These are phyloP conservation scores for Brettanomyces naardenensis DNA, from an alignment of 805 yeast genomes.

Conservation along the genomic window DNA sequence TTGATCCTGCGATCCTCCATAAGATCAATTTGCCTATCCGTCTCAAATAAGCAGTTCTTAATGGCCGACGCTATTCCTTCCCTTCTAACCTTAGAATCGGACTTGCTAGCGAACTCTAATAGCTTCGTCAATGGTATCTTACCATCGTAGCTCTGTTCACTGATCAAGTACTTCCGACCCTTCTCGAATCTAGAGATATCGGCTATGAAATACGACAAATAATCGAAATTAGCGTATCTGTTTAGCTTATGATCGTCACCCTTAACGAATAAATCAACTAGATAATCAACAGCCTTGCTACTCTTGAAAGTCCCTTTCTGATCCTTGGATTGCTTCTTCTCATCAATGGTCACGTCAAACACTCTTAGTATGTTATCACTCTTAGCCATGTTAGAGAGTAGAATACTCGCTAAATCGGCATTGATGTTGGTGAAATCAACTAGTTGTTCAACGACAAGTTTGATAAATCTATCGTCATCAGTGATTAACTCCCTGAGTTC, in stretches of 20 bases:
- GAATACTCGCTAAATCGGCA: slow-evolving; percentile 77
- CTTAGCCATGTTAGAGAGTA: slow-evolving; percentile 81
- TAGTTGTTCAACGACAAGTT: slow-evolving; percentile 40
- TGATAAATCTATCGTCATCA: slow-evolving; percentile 50
- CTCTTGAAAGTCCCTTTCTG: slow-evolving; percentile 49
- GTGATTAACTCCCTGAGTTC: slow-evolving; percentile 58
- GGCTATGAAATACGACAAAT: slow-evolving; percentile 80
- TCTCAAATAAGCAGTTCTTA: slow-evolving; percentile 81
- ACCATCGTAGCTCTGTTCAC: slow-evolving; percentile 62
- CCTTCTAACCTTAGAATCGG: slow-evolving; percentile 71
- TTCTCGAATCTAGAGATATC: slow-evolving; percentile 70
- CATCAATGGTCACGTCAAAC: slow-evolving; percentile 31
- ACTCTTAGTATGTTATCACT: slow-evolving; percentile 53
- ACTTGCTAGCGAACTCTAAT: slow-evolving; percentile 74
- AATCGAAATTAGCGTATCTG: slow-evolving; percentile 69
- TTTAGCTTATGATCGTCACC: slow-evolving; percentile 70
- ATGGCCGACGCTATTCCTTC: slow-evolving; percentile 91
- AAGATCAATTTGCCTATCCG: slow-evolving; percentile 54
- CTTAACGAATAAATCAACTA: slow-evolving; percentile 84
- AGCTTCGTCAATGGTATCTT: slow-evolving; percentile 78
- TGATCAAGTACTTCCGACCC: slow-evolving; percentile 74
- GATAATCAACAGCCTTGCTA: slow-evolving; percentile 57
- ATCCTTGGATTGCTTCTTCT: slow-evolving; percentile 10
- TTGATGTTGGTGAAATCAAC: slow-evolving; percentile 50
- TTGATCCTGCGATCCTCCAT: slow-evolving; percentile 58